Evolutionary conservation across 169 alveolate species (phyloP).

Genomic region (Pseudocohnilembus persalinus): DNA sequence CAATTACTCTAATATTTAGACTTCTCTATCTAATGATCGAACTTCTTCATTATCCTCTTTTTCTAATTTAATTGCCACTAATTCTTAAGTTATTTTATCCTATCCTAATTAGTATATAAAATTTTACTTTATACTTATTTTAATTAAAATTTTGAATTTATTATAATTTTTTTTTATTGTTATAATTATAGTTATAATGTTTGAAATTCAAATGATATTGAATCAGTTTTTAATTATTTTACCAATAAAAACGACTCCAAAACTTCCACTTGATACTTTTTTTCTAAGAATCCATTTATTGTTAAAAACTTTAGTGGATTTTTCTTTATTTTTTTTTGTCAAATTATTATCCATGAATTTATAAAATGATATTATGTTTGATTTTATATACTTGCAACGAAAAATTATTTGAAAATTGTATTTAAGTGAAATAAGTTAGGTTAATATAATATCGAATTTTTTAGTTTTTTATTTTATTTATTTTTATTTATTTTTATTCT

Average conservation of each 20-base stretch:
- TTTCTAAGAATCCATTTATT: constrained; percentile 34
- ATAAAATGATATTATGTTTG: too few species aligned
- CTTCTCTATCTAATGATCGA: constrained; percentile 47
- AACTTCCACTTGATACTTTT: constrained; percentile 42
- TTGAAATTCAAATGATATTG: background rate
- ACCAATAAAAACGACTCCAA: constrained; percentile 50
- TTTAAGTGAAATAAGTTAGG: background rate
- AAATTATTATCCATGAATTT: background rate
- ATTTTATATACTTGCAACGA: too few species aligned
- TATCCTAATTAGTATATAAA: background rate
- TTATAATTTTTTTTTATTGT: background rate
- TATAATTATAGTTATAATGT: background rate
- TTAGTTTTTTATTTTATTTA: too few species aligned
- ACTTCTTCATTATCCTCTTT: constrained; percentile 50
- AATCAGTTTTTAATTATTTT: background rate
- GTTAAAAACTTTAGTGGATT: constrained; percentile 20
- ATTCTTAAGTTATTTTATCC: constrained; percentile 35
- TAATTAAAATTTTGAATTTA: too few species aligned
- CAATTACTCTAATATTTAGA: constrained; percentile 36
- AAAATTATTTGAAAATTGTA: too few species aligned
- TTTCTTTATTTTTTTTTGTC: background rate
- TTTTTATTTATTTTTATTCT: background rate
- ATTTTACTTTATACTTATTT: background rate
- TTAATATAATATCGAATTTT: too few species aligned
- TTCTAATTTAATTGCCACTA: constrained; percentile 49